Conservation (phyloP, 441 rosid genomes). For the Omphalea diandra region DNA sequence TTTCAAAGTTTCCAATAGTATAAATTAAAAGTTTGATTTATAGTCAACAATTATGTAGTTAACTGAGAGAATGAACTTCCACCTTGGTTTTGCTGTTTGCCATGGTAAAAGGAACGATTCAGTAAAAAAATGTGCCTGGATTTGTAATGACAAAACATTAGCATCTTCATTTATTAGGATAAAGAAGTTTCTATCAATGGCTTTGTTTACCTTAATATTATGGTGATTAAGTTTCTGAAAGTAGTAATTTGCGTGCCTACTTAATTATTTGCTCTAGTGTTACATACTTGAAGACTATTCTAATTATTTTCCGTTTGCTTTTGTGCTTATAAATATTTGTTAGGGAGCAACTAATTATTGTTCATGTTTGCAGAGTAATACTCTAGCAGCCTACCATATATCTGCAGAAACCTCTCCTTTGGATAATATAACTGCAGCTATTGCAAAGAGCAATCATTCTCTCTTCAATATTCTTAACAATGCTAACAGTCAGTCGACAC, state of each 20-base stretch:
- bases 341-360: conserved; percentile 8
- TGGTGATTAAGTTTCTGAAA: background rate
- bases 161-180: background rate
- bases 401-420: conserved; percentile 36
- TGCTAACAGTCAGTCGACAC: conserved; percentile 39
- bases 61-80: background rate
- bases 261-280: conserved; percentile 7
- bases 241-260: background rate
- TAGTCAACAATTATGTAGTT: background rate
- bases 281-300: conserved; percentile 3
- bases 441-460: conserved; percentile 30
- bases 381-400: conserved; percentile 34
- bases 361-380: conserved; percentile 50
- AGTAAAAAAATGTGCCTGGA: background rate
- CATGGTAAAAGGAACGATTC: background rate
- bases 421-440: conserved; percentile 33
- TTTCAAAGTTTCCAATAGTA: background rate
- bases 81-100: background rate
- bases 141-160: background rate
- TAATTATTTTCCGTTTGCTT: conserved; percentile 4
- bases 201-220: background rate
- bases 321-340: background rate
- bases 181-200: conserved; percentile 14
- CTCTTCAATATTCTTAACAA: conserved; percentile 27
- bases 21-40: background rate